Evolutionary conservation across 768 basidiomycete genomes (phyloP).

Genomic region (Leccinellum albellum): DNA sequence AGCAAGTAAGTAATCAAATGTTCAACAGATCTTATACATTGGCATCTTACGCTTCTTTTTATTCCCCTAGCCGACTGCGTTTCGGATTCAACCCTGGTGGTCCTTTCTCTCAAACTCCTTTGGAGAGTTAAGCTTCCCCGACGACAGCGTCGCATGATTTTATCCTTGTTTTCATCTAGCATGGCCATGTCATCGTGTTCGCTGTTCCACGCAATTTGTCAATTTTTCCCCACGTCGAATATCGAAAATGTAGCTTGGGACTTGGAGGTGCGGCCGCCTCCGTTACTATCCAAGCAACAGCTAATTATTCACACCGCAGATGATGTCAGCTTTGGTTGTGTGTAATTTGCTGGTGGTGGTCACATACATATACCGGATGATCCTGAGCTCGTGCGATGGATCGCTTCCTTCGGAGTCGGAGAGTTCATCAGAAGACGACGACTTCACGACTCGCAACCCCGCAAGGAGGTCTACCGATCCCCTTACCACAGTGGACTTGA

Average conservation of each 20-base stretch:
- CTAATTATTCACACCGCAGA: not conserved
- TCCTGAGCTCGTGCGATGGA: not conserved
- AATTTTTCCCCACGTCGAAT: not conserved
- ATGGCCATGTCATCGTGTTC: slow-evolving; percentile 6
- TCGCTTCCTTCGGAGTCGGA: not conserved
- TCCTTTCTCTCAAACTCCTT: slow-evolving; percentile 2
- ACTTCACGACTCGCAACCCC: slow-evolving; percentile 8
- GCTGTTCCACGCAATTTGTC: not conserved
- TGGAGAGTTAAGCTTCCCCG: slow-evolving; percentile 13
- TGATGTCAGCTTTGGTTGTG: slow-evolving; percentile 1
- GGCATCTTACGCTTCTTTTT: not conserved
- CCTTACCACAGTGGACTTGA: slow-evolving; percentile 12
- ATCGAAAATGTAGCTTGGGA: not conserved
- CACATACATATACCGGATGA: slow-evolving; percentile 9
- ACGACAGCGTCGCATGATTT: slow-evolving; percentile 16
- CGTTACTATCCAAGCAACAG: not conserved
- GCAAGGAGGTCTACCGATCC: not conserved
- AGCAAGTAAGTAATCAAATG: not conserved
- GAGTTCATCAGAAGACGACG: not conserved
- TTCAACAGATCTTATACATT: not conserved
- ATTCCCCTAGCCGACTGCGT: not conserved
- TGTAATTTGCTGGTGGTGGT: slow-evolving; percentile 17
- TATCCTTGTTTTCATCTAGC: slow-evolving; percentile 12
- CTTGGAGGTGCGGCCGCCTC: not conserved
- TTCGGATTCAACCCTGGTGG: not conserved